Conservation (phyloP, 495 filamentous ascomycete species). For the Echria macrotheca region DNA sequence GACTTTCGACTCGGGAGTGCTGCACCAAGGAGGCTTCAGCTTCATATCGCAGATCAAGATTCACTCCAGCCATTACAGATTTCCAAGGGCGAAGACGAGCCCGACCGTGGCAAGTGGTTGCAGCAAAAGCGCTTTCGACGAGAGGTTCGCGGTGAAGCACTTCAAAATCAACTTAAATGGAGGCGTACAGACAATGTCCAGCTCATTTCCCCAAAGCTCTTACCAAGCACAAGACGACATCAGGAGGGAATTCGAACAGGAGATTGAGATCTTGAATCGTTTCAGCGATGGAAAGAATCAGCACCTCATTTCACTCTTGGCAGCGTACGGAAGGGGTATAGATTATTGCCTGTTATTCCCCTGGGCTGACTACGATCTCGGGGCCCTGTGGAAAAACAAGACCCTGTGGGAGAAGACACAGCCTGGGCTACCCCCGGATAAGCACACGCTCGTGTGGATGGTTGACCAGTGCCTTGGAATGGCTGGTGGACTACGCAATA, state of each 20-base stretch:
- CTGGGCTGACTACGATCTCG: constrained; percentile 12
- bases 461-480: constrained; percentile 4
- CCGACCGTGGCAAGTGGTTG: background rate
- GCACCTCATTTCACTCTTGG: constrained; percentile 9
- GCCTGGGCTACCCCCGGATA: constrained; percentile 1
- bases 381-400: constrained; percentile 6
- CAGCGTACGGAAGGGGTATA: constrained; percentile 5
- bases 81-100: background rate
- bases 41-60: constrained; percentile 7
- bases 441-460: constrained; percentile 1
- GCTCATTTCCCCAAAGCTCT: background rate
- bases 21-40: constrained; percentile 5
- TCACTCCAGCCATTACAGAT: constrained; percentile 7
- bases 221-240: background rate
- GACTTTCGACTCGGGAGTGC: background rate
- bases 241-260: constrained; percentile 5
- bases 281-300: background rate
- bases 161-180: background rate
- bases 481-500: background rate
- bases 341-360: constrained; percentile 11
- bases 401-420: background rate
- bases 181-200: background rate
- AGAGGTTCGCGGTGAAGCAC: constrained; percentile 8
- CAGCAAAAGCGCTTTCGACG: background rate
- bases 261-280: constrained; percentile 9